phyloP scores from a whole-genome alignment of 169 alveolate genomes.

The Eimeria acervulina region DNA sequence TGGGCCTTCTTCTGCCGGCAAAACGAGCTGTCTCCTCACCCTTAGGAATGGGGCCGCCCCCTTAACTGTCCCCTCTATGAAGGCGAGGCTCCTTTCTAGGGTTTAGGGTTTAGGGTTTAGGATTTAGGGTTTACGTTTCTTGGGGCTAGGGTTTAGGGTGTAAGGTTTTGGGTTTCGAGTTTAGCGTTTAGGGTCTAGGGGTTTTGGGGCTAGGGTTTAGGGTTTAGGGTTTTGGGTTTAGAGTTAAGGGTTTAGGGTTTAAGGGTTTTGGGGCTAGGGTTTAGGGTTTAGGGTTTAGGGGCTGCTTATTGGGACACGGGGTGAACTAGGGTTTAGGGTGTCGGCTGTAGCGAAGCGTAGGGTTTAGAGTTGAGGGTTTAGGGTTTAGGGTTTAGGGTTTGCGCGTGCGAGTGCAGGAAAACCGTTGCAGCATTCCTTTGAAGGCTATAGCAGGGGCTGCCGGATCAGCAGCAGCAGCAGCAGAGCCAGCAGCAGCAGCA shows the following conservation, averaged over 20 bases:
- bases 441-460: not conserved
- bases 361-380: constrained; percentile 12
- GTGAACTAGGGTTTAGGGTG: not conserved
- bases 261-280: constrained; percentile 11
- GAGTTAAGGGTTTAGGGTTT: not conserved
- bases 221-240: constrained; percentile 26
- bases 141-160: constrained; percentile 16
- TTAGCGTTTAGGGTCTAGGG: too few species aligned
- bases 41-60: not conserved
- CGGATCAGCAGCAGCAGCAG: not conserved
- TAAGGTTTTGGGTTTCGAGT: constrained; percentile 11
- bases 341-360: not conserved
- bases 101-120: constrained; percentile 32
- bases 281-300: not conserved
- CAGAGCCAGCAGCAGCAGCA: not conserved
- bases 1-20: not conserved
- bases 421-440: not conserved
- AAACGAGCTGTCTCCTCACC: not conserved
- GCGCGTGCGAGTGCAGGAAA: not conserved
- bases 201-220: constrained; percentile 31
- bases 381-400: constrained; percentile 1
- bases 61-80: not conserved
- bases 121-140: not conserved
- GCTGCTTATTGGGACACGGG: not conserved
- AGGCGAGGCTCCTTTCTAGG: not conserved